These are phyloP conservation scores for Penicillium egyptiacum DNA, from an alignment of 495 filamentous ascomycete species.

Conservation along the genomic window DNA sequence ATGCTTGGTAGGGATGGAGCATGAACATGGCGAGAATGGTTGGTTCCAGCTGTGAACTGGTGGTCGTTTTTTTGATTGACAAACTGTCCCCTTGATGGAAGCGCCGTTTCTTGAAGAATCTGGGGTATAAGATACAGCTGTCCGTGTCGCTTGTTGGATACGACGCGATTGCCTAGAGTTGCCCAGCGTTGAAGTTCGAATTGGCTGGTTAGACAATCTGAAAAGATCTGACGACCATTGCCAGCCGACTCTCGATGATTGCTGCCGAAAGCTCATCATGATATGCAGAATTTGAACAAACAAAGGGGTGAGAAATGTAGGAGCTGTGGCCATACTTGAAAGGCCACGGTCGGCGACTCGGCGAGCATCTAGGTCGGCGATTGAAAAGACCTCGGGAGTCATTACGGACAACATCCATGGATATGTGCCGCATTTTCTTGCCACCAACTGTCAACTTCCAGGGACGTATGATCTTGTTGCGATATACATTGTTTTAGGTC, in stretches of 20 bases:
- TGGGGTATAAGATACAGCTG: neutral
- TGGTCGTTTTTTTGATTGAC: neutral
- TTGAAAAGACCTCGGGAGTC: neutral
- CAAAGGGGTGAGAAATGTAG: neutral
- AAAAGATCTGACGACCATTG: neutral
- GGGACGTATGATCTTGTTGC: neutral
- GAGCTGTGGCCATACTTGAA: neutral
- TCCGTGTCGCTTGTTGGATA: neutral
- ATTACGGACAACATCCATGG: neutral
- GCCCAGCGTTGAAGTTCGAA: neutral
- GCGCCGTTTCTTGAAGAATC: neutral
- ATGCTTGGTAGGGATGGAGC: neutral
- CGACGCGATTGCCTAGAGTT: neutral
- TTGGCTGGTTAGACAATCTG: neutral
- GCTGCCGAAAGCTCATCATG: neutral
- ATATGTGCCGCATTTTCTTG: neutral
- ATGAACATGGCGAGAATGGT: neutral
- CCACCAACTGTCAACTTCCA: neutral
- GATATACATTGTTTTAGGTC: neutral
- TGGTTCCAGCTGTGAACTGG: neutral
- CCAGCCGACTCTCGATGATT: neutral
- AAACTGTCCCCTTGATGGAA: neutral
- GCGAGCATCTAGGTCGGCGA: constrained; percentile 7
- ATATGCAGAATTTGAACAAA: neutral
- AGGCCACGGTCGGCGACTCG: neutral